Base-by-base conservation (phyloP, 495 filamentous ascomycete species). In the Aspergillus asperescens region DNA sequence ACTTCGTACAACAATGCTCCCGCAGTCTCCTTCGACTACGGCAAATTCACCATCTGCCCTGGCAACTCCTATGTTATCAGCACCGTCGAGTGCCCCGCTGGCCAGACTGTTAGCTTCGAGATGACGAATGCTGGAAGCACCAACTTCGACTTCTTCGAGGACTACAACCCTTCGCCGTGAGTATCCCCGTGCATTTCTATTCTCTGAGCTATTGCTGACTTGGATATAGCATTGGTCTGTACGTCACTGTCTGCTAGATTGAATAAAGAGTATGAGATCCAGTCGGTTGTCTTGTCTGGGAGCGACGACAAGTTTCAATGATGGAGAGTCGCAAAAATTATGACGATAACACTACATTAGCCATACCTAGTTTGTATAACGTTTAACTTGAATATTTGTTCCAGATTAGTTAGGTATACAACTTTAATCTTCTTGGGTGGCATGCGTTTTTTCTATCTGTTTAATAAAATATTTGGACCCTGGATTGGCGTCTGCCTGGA, bases 141-240 rank as follows among this genome's bases (percentile, higher is more conserved):
- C 16, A 59, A 75, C 38, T 60, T 89, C n/a, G 65, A 81, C 46
- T 88, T 79, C 59, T 82, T 83, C 64, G 72, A 89, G 62, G 79
- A 86, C 62, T 81, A 62, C 53, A 81, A 79, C 56, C 79, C 79
- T 19, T 70, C 71, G 47, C 79, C 84, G 59, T 73, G 67, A 58
- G 71, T 70, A 24, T 28, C 16, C 7, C 20, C 7, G 22, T n/a
- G n/a, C n/a, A 38, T 12, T 13, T 5, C 8, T 22, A 7, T 10
- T 7, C 1, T 9, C 20, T 24, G 18, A 16, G 25, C 27, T 16
- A 8, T 18, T 43, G 12, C 63, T 72, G 67, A 73, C 58, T 10
- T 39, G 19, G 7, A 23, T 15, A 7, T 10, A 73, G 70, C 40
- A 76, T 86, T 52, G 84, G 85, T 35, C 64, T 88, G 53, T 88